Evolutionary conservation across 73 alveolate genomes (phyloP).

Genomic region (Paramecium tetraurelia): DNA sequence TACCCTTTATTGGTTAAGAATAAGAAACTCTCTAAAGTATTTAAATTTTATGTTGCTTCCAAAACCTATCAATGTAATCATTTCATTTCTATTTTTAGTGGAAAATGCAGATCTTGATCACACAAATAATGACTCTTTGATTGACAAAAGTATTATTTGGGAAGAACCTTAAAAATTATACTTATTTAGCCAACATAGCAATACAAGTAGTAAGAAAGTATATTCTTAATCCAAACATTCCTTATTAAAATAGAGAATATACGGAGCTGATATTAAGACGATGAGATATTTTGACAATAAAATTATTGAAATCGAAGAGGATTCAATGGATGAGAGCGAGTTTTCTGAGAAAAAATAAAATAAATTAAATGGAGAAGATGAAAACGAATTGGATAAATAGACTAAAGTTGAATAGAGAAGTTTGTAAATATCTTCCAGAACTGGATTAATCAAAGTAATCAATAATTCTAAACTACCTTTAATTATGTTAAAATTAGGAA

Average conservation of each 20-base stretch:
- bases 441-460: neutral
- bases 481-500: neutral
- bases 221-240: neutral
- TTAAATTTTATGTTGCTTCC: neutral
- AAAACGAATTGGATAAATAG: neutral
- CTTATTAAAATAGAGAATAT: neutral
- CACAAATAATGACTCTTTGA: neutral
- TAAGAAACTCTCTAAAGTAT: neutral
- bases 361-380: neutral
- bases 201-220: neutral
- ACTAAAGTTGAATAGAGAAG: neutral
- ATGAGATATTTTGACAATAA: neutral
- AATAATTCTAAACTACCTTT: neutral
- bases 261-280: neutral
- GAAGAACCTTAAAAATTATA: neutral
- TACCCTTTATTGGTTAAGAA: neutral
- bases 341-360: neutral
- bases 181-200: neutral
- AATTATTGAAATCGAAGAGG: conserved; percentile 7
- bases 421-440: neutral
- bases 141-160: conserved; percentile 14
- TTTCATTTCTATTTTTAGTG: neutral
- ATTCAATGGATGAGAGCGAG: neutral
- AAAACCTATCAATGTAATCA: neutral
- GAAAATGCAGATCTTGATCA: neutral